A percentile compares a stretch with the other conserved stretches of the same genome.
These are phyloP conservation scores for Fraxinus platypoda DNA, from an alignment of 305 asterid genomes.

Conservation along the genomic window DNA sequence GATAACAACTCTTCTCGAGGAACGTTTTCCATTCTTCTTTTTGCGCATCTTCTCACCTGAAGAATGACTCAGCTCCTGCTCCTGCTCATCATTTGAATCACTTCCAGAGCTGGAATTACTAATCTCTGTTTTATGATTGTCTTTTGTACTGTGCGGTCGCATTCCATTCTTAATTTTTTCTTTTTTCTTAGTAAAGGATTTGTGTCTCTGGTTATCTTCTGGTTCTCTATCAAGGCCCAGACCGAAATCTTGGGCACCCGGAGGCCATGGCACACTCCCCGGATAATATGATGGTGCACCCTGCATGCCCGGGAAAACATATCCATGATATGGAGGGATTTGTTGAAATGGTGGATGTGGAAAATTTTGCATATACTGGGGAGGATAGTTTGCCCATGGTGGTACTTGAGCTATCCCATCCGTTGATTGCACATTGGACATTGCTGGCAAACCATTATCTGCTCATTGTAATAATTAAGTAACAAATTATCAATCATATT, in stretches of 20 bases:
- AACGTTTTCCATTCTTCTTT: conserved; percentile 42
- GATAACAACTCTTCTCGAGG: conserved; percentile 70
- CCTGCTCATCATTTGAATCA: conserved; percentile 40
- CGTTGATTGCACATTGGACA: conserved; percentile 40
- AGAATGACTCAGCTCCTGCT: conserved; percentile 28
- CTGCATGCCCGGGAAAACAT: conserved; percentile 56
- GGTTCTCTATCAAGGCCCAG: conserved; percentile 31
- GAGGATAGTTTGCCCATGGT: conserved; percentile 45
- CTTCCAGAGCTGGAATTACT: conserved; percentile 35
- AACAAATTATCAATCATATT: conserved; percentile 10
- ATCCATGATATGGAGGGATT: conserved; percentile 54
- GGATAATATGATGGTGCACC: conserved; percentile 51
- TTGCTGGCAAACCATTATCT: conserved; percentile 41
- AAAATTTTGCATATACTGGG: conserved; percentile 55
- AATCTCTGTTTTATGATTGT: conserved; percentile 22
- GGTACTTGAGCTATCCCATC: conserved; percentile 52
- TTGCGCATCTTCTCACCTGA: conserved; percentile 21
- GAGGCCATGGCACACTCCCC: conserved; percentile 46
- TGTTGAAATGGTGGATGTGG: conserved; percentile 62
- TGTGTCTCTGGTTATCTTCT: conserved; percentile 30
- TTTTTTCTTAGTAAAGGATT: conserved; percentile 33
- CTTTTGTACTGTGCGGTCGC: conserved; percentile 6
- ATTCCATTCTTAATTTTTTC: conserved; percentile 25
- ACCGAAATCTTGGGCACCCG: conserved; percentile 38
- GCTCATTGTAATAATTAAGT: conserved; percentile 29